phyloP scores from a whole-genome alignment of 1,284 basidiomycete species.

The Cronartium quercuum region DNA sequence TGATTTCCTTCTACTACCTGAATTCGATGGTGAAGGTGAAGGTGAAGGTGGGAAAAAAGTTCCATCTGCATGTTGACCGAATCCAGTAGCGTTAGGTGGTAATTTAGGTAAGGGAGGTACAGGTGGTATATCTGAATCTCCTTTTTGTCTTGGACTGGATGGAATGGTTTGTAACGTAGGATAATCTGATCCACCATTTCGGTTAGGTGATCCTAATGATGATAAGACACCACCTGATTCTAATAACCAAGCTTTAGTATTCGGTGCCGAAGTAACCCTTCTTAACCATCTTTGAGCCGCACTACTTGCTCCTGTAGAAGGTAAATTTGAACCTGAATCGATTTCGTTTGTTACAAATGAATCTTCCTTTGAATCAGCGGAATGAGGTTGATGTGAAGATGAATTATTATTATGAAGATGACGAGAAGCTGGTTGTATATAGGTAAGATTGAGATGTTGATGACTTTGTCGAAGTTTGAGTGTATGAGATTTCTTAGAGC shows the following conservation, averaged over 20 bases:
- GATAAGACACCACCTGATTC: neutral
- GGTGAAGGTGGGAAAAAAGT: conserved; percentile 13
- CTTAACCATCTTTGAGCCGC: conserved; percentile 6
- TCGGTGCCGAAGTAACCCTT: conserved; percentile 33
- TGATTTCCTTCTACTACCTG: neutral
- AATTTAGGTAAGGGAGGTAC: neutral
- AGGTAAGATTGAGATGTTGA: neutral
- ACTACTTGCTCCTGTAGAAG: neutral
- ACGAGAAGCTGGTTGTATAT: neutral
- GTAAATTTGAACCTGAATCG: no score
- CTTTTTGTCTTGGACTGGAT: neutral
- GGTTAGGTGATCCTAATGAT: neutral
- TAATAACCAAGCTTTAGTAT: conserved; percentile 19
- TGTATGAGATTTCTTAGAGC: neutral
- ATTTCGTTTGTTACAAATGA: no score
- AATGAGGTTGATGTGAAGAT: neutral
- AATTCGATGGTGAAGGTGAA: conserved; percentile 2
- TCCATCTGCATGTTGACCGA: conserved; percentile 30
- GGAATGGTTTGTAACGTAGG: neutral
- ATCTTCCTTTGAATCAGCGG: neutral
- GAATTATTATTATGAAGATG: neutral
- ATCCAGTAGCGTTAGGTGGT: conserved; percentile 21
- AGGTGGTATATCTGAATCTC: neutral
- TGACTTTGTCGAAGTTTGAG: neutral
- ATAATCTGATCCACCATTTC: neutral